Conservation (phyloP, 2,329 filamentous ascomycete genomes). For the Pestalotiopsis sp. region DNA sequence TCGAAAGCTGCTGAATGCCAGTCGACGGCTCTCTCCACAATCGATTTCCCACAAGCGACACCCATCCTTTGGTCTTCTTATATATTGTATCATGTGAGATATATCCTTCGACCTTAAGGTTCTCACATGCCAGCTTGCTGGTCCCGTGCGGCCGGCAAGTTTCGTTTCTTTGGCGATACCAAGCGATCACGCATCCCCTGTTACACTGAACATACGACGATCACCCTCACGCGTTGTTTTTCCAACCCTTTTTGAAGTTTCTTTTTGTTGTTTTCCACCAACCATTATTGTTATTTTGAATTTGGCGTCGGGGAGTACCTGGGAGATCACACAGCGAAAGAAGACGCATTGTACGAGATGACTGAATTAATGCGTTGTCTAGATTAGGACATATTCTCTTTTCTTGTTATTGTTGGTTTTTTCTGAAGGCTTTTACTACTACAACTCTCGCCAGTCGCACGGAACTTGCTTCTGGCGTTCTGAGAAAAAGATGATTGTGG, state of each 20-base stretch:
- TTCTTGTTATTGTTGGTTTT: slow-evolving; percentile 5
- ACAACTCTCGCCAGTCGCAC: not conserved
- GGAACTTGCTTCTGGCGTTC: not conserved
- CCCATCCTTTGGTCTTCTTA: not conserved
- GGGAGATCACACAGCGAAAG: slow-evolving; percentile 14
- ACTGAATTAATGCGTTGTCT: slow-evolving; percentile 16
- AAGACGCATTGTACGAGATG: slow-evolving; percentile 18
- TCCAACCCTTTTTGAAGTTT: not conserved
- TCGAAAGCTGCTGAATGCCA: not conserved
- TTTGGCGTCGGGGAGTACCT: slow-evolving; percentile 15
- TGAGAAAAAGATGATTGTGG: not conserved
- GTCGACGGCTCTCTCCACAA: not conserved
- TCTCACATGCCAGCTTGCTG: not conserved
- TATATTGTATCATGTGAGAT: not conserved
- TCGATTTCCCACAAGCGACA: not conserved
- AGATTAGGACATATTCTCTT: not conserved
- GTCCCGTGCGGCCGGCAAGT: not conserved
- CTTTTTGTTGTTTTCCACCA: not conserved
- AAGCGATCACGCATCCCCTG: not conserved
- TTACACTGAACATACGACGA: not conserved
- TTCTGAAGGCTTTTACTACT: not conserved
- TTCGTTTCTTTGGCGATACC: not conserved
- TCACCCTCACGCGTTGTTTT: not conserved
- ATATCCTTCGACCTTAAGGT: not conserved
- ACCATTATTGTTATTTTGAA: slow-evolving; percentile 11